A percentile compares a stretch with the other conserved stretches of the same genome.
These are phyloP conservation scores for Raphanus hybrid DNA, from an alignment of 441 rosid genomes.

Conservation along the genomic window DNA sequence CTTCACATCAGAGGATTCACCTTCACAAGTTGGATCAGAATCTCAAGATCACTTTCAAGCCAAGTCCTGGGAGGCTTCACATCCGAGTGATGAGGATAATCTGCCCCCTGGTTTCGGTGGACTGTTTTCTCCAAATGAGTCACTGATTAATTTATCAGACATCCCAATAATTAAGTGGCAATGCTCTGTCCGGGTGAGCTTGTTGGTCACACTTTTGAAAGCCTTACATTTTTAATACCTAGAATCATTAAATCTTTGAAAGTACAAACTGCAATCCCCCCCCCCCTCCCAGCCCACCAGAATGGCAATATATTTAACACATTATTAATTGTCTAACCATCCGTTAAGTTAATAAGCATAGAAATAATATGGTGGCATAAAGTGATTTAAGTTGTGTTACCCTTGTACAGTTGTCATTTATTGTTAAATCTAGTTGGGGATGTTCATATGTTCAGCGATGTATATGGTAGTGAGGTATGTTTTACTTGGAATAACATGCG, in stretches of 20 bases:
- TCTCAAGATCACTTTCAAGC: constrained; percentile 97
- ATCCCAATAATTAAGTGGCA: constrained; percentile 79
- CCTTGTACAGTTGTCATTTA: neutral
- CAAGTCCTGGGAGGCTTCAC: constrained; percentile 47
- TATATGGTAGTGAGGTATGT: constrained; percentile 7
- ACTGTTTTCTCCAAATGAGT: constrained; percentile 52
- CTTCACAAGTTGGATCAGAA: constrained; percentile 82
- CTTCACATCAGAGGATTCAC: constrained; percentile 87
- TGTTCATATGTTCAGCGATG: constrained; percentile 9
- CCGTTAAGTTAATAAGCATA: neutral
- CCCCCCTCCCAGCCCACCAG: neutral
- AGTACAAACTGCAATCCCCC: neutral
- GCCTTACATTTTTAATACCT: neutral
- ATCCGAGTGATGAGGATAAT: constrained; percentile 62
- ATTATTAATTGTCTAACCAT: neutral
- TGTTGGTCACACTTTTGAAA: constrained; percentile 5
- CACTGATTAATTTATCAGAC: constrained; percentile 64
- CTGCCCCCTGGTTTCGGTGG: constrained; percentile 96
- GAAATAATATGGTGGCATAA: neutral
- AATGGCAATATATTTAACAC: neutral
- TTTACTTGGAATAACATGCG: constrained; percentile 34
- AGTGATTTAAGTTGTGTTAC: neutral
- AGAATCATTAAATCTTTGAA: constrained; percentile 17
- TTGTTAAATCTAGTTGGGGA: constrained; percentile 18
- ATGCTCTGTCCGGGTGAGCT: constrained; percentile 69